Base-by-base conservation (phyloP, 1,284 basidiomycete species). In the Phaffia rhodozyma region DNA sequence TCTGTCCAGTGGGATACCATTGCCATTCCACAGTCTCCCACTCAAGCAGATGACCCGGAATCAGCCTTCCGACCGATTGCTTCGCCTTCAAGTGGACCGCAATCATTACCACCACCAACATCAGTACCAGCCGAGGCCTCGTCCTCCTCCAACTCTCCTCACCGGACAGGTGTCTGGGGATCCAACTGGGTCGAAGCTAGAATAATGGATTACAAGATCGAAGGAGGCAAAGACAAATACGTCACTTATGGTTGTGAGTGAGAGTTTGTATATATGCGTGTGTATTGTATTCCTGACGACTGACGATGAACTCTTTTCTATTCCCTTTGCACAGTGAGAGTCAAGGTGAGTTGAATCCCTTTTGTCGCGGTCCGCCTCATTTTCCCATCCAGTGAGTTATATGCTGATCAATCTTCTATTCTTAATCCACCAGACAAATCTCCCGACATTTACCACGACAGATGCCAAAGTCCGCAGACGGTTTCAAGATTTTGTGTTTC, bases 401-500 rank as follows among this genome's bases (percentile, higher is more conserved):
- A 43, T 43, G 5, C 13, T 43, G 43, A 63, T 21, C 55, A 23
- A 38, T 29, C 30, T 49, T 13, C 58, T 23, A 38, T 61, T 25
- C 62, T 43, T 21, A 27, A 38, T n/a, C 53, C 25, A 18, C 2
- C 53, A 77, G 74, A 75, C 74, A 21, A 74, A 75, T 65, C 65
- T 75, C 16, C 70, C 71, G 9, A 72, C 66, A 13, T 74, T 74
- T 60, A 66, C 69, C 1, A 49, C 61, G 5, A 54, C 58, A 85
- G 70, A 80, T 87, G 25, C 81, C 83, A 30, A 88, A 84, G 78
- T 97, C 20, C 83, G 94, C 61, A 82, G 94, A 66, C 83, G 94
- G 30, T 99, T 96, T 78, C 90, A 94, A 72, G 96, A 99, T 77
- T 99, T 99, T 76, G 87, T 89, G 48, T 98, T 98, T 74, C 79